Percentiles rank a stretch among this genome's conserved stretches.
phyloP scores from a whole-genome alignment of 257 asterid species.

The Schizonepeta tenuifolia region DNA sequence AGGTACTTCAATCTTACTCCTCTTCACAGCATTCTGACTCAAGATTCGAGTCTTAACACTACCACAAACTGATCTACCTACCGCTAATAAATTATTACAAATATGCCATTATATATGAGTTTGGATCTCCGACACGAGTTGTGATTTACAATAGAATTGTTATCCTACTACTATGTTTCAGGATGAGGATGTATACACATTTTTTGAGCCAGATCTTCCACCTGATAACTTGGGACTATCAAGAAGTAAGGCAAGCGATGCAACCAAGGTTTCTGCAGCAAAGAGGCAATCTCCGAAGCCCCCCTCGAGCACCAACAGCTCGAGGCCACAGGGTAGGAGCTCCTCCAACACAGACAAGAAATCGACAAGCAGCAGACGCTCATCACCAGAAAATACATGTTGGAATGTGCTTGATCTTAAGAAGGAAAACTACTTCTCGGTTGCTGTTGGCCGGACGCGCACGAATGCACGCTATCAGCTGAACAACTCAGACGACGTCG shows the following conservation, averaged over 20 bases:
- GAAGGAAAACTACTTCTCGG: conserved; percentile 93
- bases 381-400: conserved; percentile 16
- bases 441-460: conserved; percentile 81
- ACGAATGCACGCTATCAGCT: conserved; percentile 86
- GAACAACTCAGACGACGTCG: conserved; percentile 63
- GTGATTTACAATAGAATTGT: too few relatives aligned
- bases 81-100: too few relatives aligned
- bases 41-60: too few relatives aligned
- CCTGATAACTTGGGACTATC: conserved; percentile 47
- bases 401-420: conserved; percentile 72
- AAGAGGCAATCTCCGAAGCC: conserved; percentile 26
- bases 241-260: conserved; percentile 46
- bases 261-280: conserved; percentile 1
- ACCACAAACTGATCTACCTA: too few relatives aligned
- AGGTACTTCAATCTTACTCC: conserved; percentile 46
- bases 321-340: conserved; percentile 20
- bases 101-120: too few relatives aligned
- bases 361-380: conserved; percentile 21
- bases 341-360: conserved; percentile 18
- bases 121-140: too few relatives aligned
- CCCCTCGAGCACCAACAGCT: conserved; percentile 10
- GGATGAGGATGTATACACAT: conserved; percentile 93
- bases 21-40: neutral
- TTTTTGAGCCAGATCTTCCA: conserved; percentile 97
- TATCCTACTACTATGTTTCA: conserved; percentile 27